A percentile compares a stretch with the other conserved stretches of the same genome.
phyloP scores from a whole-genome alignment of 2,329 filamentous ascomycete species.

The Fusarium tjaetaba region DNA sequence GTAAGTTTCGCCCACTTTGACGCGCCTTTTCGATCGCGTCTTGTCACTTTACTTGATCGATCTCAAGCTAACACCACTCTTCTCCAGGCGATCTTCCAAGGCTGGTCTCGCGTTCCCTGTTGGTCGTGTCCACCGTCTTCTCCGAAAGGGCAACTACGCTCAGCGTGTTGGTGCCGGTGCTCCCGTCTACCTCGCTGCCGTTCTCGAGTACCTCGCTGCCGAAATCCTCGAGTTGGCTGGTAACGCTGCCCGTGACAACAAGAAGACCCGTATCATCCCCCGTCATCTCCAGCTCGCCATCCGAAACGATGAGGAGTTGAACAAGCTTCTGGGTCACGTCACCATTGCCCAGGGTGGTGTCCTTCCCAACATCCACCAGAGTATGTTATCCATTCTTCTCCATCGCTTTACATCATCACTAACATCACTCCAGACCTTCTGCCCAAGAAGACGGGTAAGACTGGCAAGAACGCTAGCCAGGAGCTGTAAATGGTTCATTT shows the following conservation, averaged over 20 bases:
- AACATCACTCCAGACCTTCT: slow-evolving; percentile 78
- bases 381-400: slow-evolving; percentile 63
- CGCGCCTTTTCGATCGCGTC: slow-evolving; percentile 13
- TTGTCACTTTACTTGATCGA: background rate
- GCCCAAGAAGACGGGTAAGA: slow-evolving; percentile 98
- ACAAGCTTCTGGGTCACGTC: slow-evolving; percentile 96
- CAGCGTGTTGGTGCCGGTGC: slow-evolving; percentile 99
- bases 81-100: slow-evolving; percentile 91
- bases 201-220: slow-evolving; percentile 97
- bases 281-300: slow-evolving; percentile 99
- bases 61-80: slow-evolving; percentile 11
- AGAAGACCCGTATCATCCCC: slow-evolving; percentile 99
- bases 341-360: slow-evolving; percentile 98
- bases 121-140: slow-evolving; percentile 98
- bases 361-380: slow-evolving; percentile 96
- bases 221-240: slow-evolving; percentile 99
- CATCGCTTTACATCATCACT: slow-evolving; percentile 43
- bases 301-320: slow-evolving; percentile 99
- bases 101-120: slow-evolving; percentile 98
- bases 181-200: slow-evolving; percentile 95
- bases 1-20: slow-evolving; percentile 66
- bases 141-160: slow-evolving; percentile 99
- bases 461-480: slow-evolving; percentile 90
- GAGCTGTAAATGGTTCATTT: slow-evolving; percentile 77
- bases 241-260: slow-evolving; percentile 99